Evolutionary conservation across 2,329 filamentous ascomycete genomes (phyloP), one percentile per base, ranked within the genome.

Genomic region (Trichoderma gracile): DNA sequence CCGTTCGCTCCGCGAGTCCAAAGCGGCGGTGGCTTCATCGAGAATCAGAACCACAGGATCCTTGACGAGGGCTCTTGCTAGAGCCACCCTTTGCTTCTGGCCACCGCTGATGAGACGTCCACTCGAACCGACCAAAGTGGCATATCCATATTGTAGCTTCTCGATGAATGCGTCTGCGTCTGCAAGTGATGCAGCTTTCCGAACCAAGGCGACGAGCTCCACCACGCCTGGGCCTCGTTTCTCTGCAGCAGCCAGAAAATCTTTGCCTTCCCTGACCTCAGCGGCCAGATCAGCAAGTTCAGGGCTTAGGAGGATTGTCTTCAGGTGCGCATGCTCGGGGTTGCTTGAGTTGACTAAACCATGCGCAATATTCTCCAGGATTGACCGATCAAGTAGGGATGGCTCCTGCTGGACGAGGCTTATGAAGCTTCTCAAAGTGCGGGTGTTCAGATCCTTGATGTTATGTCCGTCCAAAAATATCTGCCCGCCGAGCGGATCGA

Each of bases 1-100:
- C 46, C 73, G 75, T 30, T 79, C 76, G 1, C 76, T 70, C 38
- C 68, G 70, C 1, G 75, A 74, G 40, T 80, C 77, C 38, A 80
- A 71, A 0, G 86, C 84, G 17, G 83, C 85, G 0, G 88, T 90
- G 0, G 87, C 87, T 74, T 90, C 88, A 67, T 90, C 89, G 2
- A 88, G 78, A 8, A 91, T 84, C 1, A 91, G 76, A 50, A 90
- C 86, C 4, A 80, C 79, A 1, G 88, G 85, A 67, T 85, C 76
- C 54, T 82, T 82, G 49, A 89, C 77, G 59, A 89, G 86, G 46
- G 83, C 84, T 21, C 86, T 79, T 0, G 86, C 86, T 64, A 89
- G 88, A 1, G 85, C 83, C 10, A 89, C 77, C 4, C 86, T 79
- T 70, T 89, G 87, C 25, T 84, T 79, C 70, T 89, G 86, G 2